These are phyloP conservation scores for Trichoderma sp. DNA, from an alignment of 2,329 filamentous ascomycete species.

Conservation along the genomic window DNA sequence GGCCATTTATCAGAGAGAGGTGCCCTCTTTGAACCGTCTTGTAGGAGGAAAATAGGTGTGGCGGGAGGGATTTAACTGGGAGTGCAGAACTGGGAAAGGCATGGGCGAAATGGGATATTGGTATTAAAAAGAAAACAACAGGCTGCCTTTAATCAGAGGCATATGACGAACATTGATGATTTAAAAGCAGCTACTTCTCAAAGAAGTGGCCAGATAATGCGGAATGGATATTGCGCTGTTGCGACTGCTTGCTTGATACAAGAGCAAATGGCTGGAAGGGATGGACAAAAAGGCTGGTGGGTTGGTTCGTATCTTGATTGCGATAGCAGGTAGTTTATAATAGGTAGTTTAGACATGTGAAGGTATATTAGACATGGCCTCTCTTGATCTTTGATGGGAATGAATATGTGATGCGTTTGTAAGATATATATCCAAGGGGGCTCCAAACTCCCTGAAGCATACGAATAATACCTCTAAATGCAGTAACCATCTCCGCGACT, in stretches of 20 bases:
- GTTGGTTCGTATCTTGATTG: neutral
- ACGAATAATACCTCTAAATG: neutral
- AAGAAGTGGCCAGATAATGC: slow-evolving; percentile 11
- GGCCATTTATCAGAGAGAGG: neutral
- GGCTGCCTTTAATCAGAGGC: neutral
- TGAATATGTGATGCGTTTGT: neutral
- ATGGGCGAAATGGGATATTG: neutral
- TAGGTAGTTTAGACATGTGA: neutral
- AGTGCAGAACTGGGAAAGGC: neutral
- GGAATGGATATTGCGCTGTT: slow-evolving; percentile 18
- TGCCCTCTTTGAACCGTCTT: neutral
- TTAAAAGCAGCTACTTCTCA: neutral
- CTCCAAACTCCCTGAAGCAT: neutral
- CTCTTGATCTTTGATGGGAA: neutral
- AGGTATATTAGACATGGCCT: neutral
- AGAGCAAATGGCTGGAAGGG: neutral
- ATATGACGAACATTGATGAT: slow-evolving; percentile 18
- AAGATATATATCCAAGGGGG: neutral
- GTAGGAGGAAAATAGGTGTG: neutral
- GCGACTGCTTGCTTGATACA: neutral
- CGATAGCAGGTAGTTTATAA: neutral
- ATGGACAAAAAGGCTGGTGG: neutral
- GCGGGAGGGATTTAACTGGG: neutral
- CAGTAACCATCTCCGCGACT: neutral
- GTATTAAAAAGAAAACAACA: slow-evolving; percentile 12